Evolutionary conservation across 768 basidiomycete genomes (phyloP), one percentile per base, ranked within the genome.

Genomic region (Melanogaster broomeanus): DNA sequence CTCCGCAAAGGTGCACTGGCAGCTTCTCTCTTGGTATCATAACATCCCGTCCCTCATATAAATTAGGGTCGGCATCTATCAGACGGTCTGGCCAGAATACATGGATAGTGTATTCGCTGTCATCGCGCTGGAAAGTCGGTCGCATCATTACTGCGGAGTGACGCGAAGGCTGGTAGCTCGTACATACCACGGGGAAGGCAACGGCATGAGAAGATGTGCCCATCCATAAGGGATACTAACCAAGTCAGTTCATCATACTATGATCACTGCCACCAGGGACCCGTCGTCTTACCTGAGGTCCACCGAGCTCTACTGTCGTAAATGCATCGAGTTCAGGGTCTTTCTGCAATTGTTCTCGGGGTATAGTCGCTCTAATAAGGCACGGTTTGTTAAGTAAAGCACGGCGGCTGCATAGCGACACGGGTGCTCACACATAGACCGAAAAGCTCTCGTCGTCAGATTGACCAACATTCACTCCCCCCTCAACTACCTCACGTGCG

Each of bases 391-490:
- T 41, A 16, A 42, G 4, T 27, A 25, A 39, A n/a, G n/a, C n/a
- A n/a, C n/a, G n/a, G 22, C 48, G 42, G 21, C 10, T 19, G 43
- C 27, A 22, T 19, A 41, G 3, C 18, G 6, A 22, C 24, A 8
- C 24, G n/a, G 27, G 25, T 56, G 59, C 73, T 60, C 43, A 77
- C 78, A 73, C 74, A 52, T 78, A 82, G 57, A 79, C 67, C 8
- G 58, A 60, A 42, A 60, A 52, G 41, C 69, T 70, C 53, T 66
- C 19, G 42, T 58, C 37, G 46, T 55, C 51, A 41, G 60, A 60
- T 11, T 45, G 53, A 4, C 58, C 49, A 5, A 58, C 50, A 42
- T 64, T 61, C 25, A 68, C 67, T 21, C 64, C 58, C 24, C 64
- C 60, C 4, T 63, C 66, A 27, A 73, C 56, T 6, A 77, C 57